phyloP scores from a whole-genome alignment of 805 yeast species.

The Torulaspora maleeae region DNA sequence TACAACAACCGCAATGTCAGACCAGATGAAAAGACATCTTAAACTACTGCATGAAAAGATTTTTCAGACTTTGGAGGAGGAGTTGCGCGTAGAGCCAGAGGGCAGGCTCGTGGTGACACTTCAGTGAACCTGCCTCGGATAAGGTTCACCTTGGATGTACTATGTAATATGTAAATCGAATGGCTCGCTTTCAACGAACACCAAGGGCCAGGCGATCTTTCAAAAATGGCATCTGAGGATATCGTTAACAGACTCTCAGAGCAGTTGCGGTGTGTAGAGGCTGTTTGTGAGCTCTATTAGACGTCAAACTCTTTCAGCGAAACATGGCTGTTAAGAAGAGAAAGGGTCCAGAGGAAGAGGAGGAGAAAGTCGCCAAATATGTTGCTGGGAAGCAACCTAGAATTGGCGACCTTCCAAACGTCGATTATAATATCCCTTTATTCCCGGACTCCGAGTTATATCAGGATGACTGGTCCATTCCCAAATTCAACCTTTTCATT shows the following conservation, averaged over 20 bases:
- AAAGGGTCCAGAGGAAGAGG: constrained; percentile 16
- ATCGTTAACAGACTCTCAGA: neutral
- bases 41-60: constrained; percentile 14
- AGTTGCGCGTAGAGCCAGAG: constrained; percentile 16
- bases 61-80: constrained; percentile 16
- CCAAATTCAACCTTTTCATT: constrained; percentile 31
- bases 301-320: neutral
- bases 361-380: constrained; percentile 19
- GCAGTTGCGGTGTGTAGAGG: neutral
- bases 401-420: constrained; percentile 18
- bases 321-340: constrained; percentile 12
- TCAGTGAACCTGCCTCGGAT: neutral
- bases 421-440: constrained; percentile 29
- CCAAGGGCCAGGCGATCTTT: too few relatives aligned
- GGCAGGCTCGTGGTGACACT: constrained; percentile 21
- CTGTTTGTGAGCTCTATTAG: neutral
- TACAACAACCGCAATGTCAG: constrained; percentile 12
- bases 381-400: constrained; percentile 35
- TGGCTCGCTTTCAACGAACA: neutral
- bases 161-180: too few relatives aligned
- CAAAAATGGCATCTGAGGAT: too few relatives aligned
- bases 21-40: constrained; percentile 9
- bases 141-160: too few relatives aligned
- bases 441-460: constrained; percentile 33
- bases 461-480: constrained; percentile 33